phyloP scores from a whole-genome alignment of 2,329 filamentous ascomycete genomes.

The Diaporthe longicolla region DNA sequence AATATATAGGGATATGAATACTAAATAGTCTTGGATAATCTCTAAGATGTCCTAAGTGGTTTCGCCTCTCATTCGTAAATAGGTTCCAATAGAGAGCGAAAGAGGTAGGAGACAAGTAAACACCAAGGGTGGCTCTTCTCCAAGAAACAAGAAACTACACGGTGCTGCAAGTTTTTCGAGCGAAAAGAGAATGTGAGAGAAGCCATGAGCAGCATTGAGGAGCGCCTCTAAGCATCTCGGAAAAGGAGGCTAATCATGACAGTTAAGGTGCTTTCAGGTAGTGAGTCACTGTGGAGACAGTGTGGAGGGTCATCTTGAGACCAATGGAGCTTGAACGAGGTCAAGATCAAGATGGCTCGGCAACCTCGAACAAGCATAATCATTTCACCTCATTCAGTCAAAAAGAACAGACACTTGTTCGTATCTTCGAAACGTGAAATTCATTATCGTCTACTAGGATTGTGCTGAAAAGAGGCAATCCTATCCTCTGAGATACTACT shows the following conservation, averaged over 20 bases:
- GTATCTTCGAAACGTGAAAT: slow-evolving; percentile 38
- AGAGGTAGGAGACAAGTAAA: no score
- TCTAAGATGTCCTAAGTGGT: no score
- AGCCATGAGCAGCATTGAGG: background rate
- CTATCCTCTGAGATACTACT: slow-evolving; percentile 41
- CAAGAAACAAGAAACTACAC: background rate
- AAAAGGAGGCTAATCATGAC: no score
- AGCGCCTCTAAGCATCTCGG: no score
- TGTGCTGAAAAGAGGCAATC: slow-evolving; percentile 33
- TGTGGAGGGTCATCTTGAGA: background rate
- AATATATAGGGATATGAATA: no score
- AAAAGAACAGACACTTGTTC: background rate
- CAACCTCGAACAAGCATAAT: background rate
- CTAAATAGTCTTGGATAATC: no score
- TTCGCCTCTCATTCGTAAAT: no score
- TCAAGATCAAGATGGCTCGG: background rate
- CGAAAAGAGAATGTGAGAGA: background rate
- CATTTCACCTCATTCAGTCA: background rate
- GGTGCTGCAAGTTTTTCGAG: background rate
- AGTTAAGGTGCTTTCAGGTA: background rate
- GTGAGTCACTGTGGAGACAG: background rate
- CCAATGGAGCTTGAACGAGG: background rate
- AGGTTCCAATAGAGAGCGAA: no score
- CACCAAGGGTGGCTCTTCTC: no score
- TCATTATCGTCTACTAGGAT: slow-evolving; percentile 43